phyloP scores from a whole-genome alignment of 2,329 filamentous ascomycete species.

The Aspergillus ustus region DNA sequence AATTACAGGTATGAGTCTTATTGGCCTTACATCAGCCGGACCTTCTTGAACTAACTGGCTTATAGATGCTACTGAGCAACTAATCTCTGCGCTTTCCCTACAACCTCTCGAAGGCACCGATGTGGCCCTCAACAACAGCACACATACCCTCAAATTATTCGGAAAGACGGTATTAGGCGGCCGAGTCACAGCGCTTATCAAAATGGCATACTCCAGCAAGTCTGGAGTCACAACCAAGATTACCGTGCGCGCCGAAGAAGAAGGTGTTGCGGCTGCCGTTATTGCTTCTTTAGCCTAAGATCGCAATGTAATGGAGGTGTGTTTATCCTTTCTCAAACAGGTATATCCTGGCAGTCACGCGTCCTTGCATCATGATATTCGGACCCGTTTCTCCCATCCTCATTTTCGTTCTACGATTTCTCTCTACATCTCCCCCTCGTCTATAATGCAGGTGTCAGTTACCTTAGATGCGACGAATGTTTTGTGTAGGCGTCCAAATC shows the following conservation, averaged over 20 bases:
- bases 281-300: conserved; percentile 79
- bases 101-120: conserved; percentile 95
- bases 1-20: conserved; percentile 73
- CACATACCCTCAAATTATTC: conserved; percentile 92
- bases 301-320: conserved; percentile 26
- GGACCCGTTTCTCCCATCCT: conserved; percentile 22
- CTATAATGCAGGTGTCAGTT: conserved; percentile 26
- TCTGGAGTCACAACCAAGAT: conserved; percentile 96
- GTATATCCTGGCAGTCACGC: conserved; percentile 22
- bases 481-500: conserved; percentile 26
- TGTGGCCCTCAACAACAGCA: conserved; percentile 82
- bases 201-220: conserved; percentile 94
- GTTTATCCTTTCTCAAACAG: conserved; percentile 9
- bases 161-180: conserved; percentile 94
- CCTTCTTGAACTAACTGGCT: conserved; percentile 30
- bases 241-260: conserved; percentile 87
- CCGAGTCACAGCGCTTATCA: conserved; percentile 81
- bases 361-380: conserved; percentile 30
- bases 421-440: conserved; percentile 13
- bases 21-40: background rate
- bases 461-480: conserved; percentile 28
- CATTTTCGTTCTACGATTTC: conserved; percentile 11
- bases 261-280: conserved; percentile 82
- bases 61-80: conserved; percentile 87
- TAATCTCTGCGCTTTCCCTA: conserved; percentile 82